Conservation (phyloP, 2,329 filamentous ascomycete species). For the Sarocladiaceae sp. region DNA sequence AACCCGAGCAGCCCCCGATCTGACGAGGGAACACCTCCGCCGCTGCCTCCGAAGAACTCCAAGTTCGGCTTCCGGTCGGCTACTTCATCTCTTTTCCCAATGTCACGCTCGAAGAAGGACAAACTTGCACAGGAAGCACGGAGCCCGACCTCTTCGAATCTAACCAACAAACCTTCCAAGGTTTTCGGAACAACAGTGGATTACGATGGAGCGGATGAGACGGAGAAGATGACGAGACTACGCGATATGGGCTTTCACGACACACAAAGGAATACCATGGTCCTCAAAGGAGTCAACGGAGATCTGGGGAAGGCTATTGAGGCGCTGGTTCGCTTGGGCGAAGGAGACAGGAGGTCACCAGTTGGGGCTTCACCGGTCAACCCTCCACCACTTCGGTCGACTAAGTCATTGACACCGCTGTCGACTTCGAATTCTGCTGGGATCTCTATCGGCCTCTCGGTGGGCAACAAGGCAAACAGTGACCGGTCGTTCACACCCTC, state of each 20-base stretch:
- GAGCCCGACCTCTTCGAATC: slow-evolving; percentile 30
- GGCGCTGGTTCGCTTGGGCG: slow-evolving; percentile 74
- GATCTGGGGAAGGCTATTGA: slow-evolving; percentile 84
- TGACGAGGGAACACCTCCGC: slow-evolving; percentile 53
- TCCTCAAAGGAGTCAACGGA: slow-evolving; percentile 77
- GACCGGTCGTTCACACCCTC: slow-evolving; percentile 33
- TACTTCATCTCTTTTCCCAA: slow-evolving; percentile 59
- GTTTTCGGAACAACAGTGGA: slow-evolving; percentile 64
- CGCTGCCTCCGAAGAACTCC: slow-evolving; percentile 58
- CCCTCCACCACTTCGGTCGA: slow-evolving; percentile 33
- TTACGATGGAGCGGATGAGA: slow-evolving; percentile 46
- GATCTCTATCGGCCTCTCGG: slow-evolving; percentile 26
- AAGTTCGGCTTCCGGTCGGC: slow-evolving; percentile 51
- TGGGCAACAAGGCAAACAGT: slow-evolving; percentile 16
- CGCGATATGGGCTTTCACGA: slow-evolving; percentile 91
- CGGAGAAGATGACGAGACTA: slow-evolving; percentile 64
- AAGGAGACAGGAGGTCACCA: slow-evolving; percentile 47
- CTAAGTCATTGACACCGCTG: slow-evolving; percentile 50
- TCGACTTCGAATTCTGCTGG: slow-evolving; percentile 26
- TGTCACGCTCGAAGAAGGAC: slow-evolving; percentile 55
- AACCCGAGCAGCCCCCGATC: slow-evolving; percentile 42
- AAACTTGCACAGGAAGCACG: slow-evolving; percentile 24
- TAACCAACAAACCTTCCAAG: slow-evolving; percentile 58
- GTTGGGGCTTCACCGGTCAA: slow-evolving; percentile 10
- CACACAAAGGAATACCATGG: slow-evolving; percentile 69